phyloP scores from a whole-genome alignment of 305 asterid genomes.

The Rubia tinctorum region DNA sequence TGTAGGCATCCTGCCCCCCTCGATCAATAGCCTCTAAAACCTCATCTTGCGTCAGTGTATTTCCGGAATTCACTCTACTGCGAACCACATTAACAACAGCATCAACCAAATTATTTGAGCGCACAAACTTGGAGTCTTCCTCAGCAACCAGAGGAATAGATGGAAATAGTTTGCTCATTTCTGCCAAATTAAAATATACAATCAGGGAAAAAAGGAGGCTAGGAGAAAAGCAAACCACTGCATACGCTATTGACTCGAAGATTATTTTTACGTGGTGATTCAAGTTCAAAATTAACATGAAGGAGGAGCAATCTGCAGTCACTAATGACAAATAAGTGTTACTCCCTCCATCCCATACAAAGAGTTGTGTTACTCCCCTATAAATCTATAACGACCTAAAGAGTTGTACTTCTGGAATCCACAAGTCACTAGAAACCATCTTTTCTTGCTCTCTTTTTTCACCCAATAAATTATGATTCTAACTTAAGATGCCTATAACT shows the following conservation, averaged over 20 bases:
- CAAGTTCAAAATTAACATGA: background rate
- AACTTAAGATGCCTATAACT: background rate
- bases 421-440: background rate
- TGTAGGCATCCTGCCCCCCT: conserved; percentile 85
- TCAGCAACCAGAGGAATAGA: conserved; percentile 94
- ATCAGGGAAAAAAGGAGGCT: conserved; percentile 7
- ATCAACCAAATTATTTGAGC: conserved; percentile 65
- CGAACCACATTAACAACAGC: conserved; percentile 62
- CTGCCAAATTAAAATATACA: conserved; percentile 30
- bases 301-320: background rate
- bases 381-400: background rate
- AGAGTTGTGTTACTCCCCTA: background rate
- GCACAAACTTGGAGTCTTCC: conserved; percentile 84
- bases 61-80: conserved; percentile 39
- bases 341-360: background rate
- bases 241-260: background rate
- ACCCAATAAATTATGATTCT: background rate
- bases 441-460: background rate
- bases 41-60: conserved; percentile 43
- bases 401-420: background rate
- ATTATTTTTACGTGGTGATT: background rate
- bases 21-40: conserved; percentile 81
- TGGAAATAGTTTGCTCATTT: conserved; percentile 72
- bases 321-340: background rate
- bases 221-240: conserved; percentile 1